Conservation (phyloP, 1,284 basidiomycete genomes). For the Puccinia polysora region DNA sequence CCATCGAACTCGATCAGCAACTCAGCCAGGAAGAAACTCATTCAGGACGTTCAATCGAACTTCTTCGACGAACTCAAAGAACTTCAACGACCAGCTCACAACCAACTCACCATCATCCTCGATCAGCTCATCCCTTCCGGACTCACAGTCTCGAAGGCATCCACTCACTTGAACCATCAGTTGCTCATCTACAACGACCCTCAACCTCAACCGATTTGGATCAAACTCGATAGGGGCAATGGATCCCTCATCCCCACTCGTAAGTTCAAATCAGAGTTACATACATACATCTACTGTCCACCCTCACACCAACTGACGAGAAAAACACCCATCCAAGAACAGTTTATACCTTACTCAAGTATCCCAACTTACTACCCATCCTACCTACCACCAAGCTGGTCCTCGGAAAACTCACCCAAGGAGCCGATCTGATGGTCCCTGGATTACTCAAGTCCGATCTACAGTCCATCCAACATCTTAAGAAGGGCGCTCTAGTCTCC, state of each 20-base stretch:
- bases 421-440: slow-evolving; percentile 39
- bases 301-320: not conserved
- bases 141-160: slow-evolving; percentile 5
- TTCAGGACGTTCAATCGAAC: not conserved
- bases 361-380: slow-evolving; percentile 18
- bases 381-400: slow-evolving; percentile 14
- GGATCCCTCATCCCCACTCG: not conserved
- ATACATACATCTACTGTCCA: too few relatives aligned
- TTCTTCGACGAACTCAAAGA: not conserved
- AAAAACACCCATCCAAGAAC: not conserved
- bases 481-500: not conserved
- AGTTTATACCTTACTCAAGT: slow-evolving; percentile 20
- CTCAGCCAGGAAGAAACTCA: slow-evolving; percentile 28
- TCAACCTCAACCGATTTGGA: slow-evolving; percentile 9
- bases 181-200: slow-evolving; percentile 20
- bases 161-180: slow-evolving; percentile 5
- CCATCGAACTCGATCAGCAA: not conserved
- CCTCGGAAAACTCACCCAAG: slow-evolving; percentile 9
- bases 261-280: too few relatives aligned
- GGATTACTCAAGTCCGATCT: not conserved
- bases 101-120: not conserved
- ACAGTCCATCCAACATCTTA: not conserved
- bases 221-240: not conserved
- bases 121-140: not conserved
- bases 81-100: not conserved